Conservation (phyloP, 2,329 filamentous ascomycete species). For the Escovopsis sp. region DNA sequence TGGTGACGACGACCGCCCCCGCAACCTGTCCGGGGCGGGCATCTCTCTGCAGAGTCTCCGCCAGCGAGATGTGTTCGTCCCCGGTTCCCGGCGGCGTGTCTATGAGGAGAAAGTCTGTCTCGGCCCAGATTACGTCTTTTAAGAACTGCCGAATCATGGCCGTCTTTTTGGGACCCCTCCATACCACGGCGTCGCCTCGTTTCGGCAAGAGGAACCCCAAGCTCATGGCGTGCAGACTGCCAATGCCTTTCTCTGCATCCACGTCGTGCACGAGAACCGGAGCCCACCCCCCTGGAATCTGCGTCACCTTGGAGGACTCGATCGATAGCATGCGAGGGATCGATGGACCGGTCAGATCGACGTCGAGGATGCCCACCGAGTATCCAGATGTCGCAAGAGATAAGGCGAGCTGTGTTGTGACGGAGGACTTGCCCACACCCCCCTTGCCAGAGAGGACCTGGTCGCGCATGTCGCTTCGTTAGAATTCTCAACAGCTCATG, state of each 20-base stretch:
- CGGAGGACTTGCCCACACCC: slow-evolving; percentile 91
- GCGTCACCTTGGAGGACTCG: slow-evolving; percentile 76
- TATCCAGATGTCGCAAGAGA: slow-evolving; percentile 74
- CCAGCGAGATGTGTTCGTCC: slow-evolving; percentile 92
- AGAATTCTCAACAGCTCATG: too few relatives aligned
- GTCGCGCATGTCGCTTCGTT: not conserved
- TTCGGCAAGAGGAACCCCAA: slow-evolving; percentile 77
- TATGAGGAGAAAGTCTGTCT: slow-evolving; percentile 82
- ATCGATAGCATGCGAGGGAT: slow-evolving; percentile 91
- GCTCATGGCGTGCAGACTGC: slow-evolving; percentile 72
- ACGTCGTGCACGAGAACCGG: slow-evolving; percentile 70
- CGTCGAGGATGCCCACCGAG: slow-evolving; percentile 86
- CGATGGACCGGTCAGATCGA: slow-evolving; percentile 90
- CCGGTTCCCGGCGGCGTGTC: slow-evolving; percentile 94
- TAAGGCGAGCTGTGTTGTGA: slow-evolving; percentile 91
- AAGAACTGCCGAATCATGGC: slow-evolving; percentile 97
- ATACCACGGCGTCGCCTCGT: slow-evolving; percentile 84
- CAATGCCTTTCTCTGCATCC: slow-evolving; percentile 34
- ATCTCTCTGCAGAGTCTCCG: slow-evolving; percentile 62
- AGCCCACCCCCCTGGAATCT: slow-evolving; percentile 83
- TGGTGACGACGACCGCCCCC: slow-evolving; percentile 89
- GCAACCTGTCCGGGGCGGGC: slow-evolving; percentile 54
- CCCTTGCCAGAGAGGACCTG: slow-evolving; percentile 88
- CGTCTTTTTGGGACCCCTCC: slow-evolving; percentile 96
- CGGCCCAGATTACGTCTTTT: slow-evolving; percentile 76